Evolutionary conservation across 768 basidiomycete genomes (phyloP).

Genomic region (Dendrothele bispora): DNA sequence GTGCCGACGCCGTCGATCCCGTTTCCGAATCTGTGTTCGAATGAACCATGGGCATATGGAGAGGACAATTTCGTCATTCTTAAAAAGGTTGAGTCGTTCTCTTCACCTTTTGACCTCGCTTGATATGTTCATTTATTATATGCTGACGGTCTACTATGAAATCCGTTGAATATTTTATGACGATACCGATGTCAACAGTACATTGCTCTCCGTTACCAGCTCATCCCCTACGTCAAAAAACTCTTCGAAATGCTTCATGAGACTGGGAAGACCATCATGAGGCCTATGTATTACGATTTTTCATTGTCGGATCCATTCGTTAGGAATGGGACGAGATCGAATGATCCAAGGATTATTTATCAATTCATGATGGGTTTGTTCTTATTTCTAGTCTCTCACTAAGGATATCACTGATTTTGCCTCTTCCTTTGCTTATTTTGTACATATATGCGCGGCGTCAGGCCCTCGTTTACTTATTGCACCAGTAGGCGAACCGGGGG

Average conservation of each 20-base stretch:
- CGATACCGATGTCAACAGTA: constrained; percentile 25
- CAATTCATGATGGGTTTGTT: constrained; percentile 34
- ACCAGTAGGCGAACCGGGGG: constrained; percentile 29
- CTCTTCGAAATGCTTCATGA: constrained; percentile 31
- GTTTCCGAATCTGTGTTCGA: constrained; percentile 32
- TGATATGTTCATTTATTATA: too few species aligned
- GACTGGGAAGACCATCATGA: constrained; percentile 30
- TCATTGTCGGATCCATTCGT: constrained; percentile 27
- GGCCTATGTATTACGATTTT: constrained; percentile 33
- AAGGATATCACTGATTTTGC: too few species aligned
- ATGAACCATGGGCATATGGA: constrained; percentile 38
- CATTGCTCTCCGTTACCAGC: constrained; percentile 35
- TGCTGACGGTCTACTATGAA: too few species aligned
- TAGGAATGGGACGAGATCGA: constrained; percentile 21
- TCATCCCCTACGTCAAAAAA: constrained; percentile 29
- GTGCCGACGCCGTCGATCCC: constrained; percentile 17
- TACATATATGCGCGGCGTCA: too few species aligned
- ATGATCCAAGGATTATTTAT: constrained; percentile 28
- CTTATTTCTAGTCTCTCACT: neutral
- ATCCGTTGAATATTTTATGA: too few species aligned
- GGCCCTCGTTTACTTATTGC: constrained; percentile 31
- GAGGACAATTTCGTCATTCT: constrained; percentile 33
- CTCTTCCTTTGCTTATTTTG: neutral
- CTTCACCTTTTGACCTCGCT: too few species aligned
- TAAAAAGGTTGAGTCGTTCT: too few species aligned